A percentile compares a stretch with the other conserved stretches of the same genome.
These are phyloP conservation scores for Pichia kudriavzevii DNA, from an alignment of 1,139 yeast genomes.

Conservation along the genomic window DNA sequence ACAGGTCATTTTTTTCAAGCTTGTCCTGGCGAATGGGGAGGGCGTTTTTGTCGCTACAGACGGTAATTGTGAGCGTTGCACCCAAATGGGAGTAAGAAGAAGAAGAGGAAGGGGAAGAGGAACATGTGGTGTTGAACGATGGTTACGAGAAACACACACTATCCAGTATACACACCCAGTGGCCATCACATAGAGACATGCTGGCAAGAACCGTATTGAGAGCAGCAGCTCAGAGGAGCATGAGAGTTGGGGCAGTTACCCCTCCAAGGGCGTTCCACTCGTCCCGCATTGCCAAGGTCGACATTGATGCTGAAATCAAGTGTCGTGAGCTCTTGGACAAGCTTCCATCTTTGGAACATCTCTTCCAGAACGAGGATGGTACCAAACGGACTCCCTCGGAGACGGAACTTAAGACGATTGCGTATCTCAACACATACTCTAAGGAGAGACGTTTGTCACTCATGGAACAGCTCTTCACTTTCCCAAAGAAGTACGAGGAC, in stretches of 20 bases:
- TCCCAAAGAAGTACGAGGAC: slow-evolving; percentile 52
- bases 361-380: slow-evolving; percentile 74
- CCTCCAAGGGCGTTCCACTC: slow-evolving; percentile 12
- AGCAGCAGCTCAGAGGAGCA: slow-evolving; percentile 6
- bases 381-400: slow-evolving; percentile 67
- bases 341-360: slow-evolving; percentile 48
- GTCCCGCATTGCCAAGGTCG: slow-evolving; percentile 12
- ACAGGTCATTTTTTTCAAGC: no score
- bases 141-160: background rate
- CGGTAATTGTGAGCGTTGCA: no score
- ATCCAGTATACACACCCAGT: background rate
- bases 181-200: no score
- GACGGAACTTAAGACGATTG: slow-evolving; percentile 64
- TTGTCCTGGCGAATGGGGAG: no score
- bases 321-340: slow-evolving; percentile 28
- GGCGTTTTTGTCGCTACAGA: no score
- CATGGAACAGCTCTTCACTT: slow-evolving; percentile 49
- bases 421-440: slow-evolving; percentile 60
- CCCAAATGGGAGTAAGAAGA: no score
- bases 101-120: background rate
- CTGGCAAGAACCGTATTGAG: slow-evolving; percentile 12
- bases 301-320: slow-evolving; percentile 22
- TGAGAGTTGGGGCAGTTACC: background rate
- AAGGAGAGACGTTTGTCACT: slow-evolving; percentile 50
- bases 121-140: background rate